Percentiles rank a stretch among this genome's conserved stretches.
Evolutionary conservation across 2,329 filamentous ascomycete species (phyloP).

Genomic region (Parafenestella ontariensis): DNA sequence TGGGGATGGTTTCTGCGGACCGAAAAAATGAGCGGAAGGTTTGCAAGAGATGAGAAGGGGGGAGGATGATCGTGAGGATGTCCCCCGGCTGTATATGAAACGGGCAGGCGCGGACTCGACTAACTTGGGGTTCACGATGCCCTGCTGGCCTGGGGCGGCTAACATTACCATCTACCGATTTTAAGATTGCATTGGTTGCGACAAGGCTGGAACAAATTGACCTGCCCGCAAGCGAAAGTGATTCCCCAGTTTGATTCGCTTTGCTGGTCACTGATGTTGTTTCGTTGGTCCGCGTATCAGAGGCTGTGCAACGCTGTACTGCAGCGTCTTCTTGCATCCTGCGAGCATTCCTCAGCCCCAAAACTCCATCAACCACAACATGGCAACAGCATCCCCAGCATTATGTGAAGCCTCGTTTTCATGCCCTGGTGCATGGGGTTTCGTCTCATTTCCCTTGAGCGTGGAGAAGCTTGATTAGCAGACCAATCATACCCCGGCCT

Average conservation of each 20-base stretch:
- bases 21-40: conserved; percentile 26
- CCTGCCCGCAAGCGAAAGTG: conserved; percentile 9
- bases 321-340: not conserved
- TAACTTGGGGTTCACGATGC: conserved; percentile 26
- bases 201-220: conserved; percentile 23
- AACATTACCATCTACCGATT: conserved; percentile 11
- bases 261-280: not conserved
- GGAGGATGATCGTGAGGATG: conserved; percentile 18
- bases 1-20: conserved; percentile 18
- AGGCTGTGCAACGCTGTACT: not conserved
- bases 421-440: conserved; percentile 11
- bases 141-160: conserved; percentile 24
- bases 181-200: conserved; percentile 20
- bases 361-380: not conserved
- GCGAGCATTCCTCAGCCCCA: not conserved
- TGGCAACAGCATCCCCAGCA: not conserved
- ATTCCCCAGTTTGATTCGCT: conserved; percentile 7
- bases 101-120: too few relatives aligned
- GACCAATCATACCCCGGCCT: conserved; percentile 29
- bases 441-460: conserved; percentile 29
- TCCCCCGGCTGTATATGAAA: conserved; percentile 39
- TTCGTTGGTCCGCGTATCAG: conserved; percentile 6
- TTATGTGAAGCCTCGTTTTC: not conserved
- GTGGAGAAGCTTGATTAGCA: conserved; percentile 26
- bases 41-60: conserved; percentile 25